Evolutionary conservation across 345 rosid species (phyloP), one percentile per base, ranked within the genome.

Genomic region (Camelina hispida): DNA sequence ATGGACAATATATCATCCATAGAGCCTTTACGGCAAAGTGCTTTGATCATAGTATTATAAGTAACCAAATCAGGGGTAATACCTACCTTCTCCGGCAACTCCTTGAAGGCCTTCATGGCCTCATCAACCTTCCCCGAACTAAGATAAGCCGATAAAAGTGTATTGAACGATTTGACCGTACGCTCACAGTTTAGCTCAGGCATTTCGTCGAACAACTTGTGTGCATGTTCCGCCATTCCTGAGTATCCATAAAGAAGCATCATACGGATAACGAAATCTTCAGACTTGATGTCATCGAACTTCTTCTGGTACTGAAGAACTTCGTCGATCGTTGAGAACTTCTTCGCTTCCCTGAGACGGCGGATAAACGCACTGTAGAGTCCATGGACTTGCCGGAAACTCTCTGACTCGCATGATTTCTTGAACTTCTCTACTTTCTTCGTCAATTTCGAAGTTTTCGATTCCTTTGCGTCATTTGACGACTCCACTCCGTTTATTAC

Each of bases 191-290:
- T 84, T 13, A 87, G 44, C 42, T 79, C 73, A 7, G 90, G 95
- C 95, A 90, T 88, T 86, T 93, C 93, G 20, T 93, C 91, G 84
- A 90, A 90, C 95, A 90, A 28, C 69, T 84, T 87, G 74, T 81
- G 83, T 0, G 97, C 96, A 48, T 84, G 63, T 13, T 87, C 87
- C n/a, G 78, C 79, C 97, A 93, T 89, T 37, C 88, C 91, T 0
- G 84, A 79, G 17, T 77, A 75, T 0, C 95, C 97, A 42, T 87
- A 89, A 0, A 88, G 65, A 3, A 46, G 17, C 12, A 93, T 82
- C 5, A 90, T 50, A 14, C 87, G 85, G 30, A 81, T 77, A 0
- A 83, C 79, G 62, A 93, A 90, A 22, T 71, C 78, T 54, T 89
- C 98, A 7, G 83, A 62, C 55, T 82, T 74, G n/a, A 87, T 86